phyloP scores from a whole-genome alignment of 495 filamentous ascomycete species.

The Aspergillus biplanus region DNA sequence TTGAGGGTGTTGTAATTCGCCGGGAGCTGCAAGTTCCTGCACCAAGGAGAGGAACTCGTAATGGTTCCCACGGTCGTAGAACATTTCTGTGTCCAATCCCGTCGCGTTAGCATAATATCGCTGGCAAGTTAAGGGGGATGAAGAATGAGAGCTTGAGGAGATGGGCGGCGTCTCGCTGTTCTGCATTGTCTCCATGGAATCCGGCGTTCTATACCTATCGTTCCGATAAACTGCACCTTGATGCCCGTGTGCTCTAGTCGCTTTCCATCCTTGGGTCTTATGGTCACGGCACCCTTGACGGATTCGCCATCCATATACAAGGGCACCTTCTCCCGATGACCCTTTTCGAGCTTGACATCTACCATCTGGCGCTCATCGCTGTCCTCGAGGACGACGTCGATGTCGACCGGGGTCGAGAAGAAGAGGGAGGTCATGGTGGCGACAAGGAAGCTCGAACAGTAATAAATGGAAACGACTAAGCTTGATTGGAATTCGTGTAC shows the following conservation, averaged over 20 bases:
- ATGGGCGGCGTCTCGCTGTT: too few species aligned
- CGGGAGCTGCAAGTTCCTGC: conserved; percentile 93
- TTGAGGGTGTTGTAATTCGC: conserved; percentile 97
- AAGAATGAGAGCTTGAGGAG: background rate
- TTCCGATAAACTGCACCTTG: conserved; percentile 99
- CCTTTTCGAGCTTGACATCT: conserved; percentile 98
- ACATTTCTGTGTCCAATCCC: conserved; percentile 73
- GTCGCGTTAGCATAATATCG: conserved; percentile 5
- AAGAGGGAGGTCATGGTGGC: conserved; percentile 85
- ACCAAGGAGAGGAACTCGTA: conserved; percentile 97
- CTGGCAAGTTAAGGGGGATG: background rate
- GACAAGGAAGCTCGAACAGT: conserved; percentile 13
- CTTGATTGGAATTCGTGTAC: conserved; percentile 5
- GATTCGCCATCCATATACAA: conserved; percentile 98
- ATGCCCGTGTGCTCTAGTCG: conserved; percentile 97
- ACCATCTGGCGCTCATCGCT: conserved; percentile 91
- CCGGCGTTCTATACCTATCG: conserved; percentile 70
- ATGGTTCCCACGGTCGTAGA: conserved; percentile 98
- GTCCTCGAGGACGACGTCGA: conserved; percentile 96
- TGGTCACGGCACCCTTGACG: conserved; percentile 91
- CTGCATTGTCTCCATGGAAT: conserved; percentile 3
- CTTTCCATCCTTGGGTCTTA: conserved; percentile 98
- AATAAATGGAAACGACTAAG: conserved; percentile 9
- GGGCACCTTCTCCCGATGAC: conserved; percentile 91
- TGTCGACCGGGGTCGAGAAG: conserved; percentile 97